Percentiles rank a stretch among this genome's conserved stretches.
Conservation (phyloP, 1,139 yeast genomes). For the Protomyces inundatus region DNA sequence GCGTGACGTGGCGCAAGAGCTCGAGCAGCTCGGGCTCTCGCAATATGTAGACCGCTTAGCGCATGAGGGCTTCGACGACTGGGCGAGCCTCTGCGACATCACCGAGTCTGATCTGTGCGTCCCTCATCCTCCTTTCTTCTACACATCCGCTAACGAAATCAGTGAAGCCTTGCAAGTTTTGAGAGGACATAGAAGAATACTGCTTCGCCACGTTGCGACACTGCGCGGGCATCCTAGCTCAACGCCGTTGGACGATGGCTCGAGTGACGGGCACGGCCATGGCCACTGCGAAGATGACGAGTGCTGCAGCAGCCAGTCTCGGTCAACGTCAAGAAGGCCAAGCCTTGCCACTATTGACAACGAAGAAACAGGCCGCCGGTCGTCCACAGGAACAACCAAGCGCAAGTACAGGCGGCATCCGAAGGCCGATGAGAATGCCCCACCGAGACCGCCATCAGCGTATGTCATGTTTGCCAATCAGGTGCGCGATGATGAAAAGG, state of each 20-base stretch:
- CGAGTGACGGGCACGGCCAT: neutral
- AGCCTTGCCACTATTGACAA: neutral
- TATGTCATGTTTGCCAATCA: constrained; percentile 24
- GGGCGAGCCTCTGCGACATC: constrained; percentile 17
- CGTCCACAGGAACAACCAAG: neutral
- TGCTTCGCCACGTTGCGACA: constrained; percentile 24
- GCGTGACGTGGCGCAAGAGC: constrained; percentile 1
- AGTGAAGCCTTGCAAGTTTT: constrained; percentile 17
- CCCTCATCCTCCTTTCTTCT: neutral
- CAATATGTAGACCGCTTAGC: constrained; percentile 8
- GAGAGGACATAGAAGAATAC: constrained; percentile 18
- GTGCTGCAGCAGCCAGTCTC: neutral
- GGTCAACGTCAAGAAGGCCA: neutral
- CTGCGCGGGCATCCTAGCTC: neutral
- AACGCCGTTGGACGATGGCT: constrained; percentile 1
- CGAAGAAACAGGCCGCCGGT: neutral
- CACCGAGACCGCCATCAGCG: constrained; percentile 20
- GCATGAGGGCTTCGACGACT: constrained; percentile 20
- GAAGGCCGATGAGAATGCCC: constrained; percentile 26
- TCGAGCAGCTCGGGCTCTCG: constrained; percentile 10
- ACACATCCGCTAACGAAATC: neutral
- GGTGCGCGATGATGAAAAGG: constrained; percentile 20
- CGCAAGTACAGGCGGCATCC: constrained; percentile 14
- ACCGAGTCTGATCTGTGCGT: constrained; percentile 25
- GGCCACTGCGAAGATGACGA: neutral